Evolutionary conservation across 306 rosid species (phyloP).

Genomic region (Castanea mollissima): DNA sequence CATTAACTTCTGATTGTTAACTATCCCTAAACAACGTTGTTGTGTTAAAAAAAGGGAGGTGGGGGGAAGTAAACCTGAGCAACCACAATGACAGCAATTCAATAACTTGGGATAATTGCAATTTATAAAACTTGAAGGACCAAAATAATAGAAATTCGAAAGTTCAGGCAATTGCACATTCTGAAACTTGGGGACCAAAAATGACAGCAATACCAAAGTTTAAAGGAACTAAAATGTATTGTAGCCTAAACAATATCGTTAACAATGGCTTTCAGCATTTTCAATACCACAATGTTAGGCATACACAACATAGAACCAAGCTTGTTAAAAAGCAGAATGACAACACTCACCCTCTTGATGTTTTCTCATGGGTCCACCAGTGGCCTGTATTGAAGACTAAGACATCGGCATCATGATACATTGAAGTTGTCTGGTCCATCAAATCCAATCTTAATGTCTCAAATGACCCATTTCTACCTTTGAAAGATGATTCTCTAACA

Average conservation of each 20-base stretch:
- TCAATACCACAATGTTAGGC: neutral
- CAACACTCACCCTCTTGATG: conserved; percentile 75
- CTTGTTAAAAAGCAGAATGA: conserved; percentile 5
- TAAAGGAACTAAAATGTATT: no score
- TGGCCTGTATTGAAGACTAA: conserved; percentile 93
- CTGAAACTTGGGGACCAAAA: no score
- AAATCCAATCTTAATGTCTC: conserved; percentile 91
- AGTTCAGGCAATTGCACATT: no score
- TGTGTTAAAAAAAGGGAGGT: no score
- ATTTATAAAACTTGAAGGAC: no score
- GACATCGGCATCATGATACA: conserved; percentile 73
- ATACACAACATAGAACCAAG: conserved; percentile 3
- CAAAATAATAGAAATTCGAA: no score
- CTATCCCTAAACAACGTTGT: no score
- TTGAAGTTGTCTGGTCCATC: conserved; percentile 73
- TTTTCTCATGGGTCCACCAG: conserved; percentile 99
- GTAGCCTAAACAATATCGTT: neutral
- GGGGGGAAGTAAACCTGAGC: no score
- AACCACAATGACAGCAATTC: no score
- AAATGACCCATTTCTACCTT: conserved; percentile 46
- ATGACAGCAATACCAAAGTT: no score
- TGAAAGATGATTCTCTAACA: conserved; percentile 72
- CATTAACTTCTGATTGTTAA: no score
- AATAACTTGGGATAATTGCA: no score
- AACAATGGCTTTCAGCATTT: conserved; percentile 7